Base-by-base conservation (phyloP, 192 early-diverging fungal species). In the Blastocladiella britannica region DNA sequence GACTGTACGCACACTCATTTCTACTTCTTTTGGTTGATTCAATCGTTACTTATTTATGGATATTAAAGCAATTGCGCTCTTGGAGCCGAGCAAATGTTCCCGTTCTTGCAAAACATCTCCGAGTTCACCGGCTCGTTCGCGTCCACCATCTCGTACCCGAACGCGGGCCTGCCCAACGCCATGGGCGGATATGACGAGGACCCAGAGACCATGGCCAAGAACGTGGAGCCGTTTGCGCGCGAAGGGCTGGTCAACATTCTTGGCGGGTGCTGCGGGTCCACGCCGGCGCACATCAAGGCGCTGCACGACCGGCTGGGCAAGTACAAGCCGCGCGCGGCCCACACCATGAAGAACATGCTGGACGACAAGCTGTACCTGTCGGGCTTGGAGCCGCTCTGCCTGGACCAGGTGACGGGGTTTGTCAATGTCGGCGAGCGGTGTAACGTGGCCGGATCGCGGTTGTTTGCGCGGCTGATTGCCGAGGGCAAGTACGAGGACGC, bases 201-300 rank as follows among this genome's bases (percentile, higher is more conserved):
- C 20, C 86, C 90, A 24, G 83, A 72, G 51, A 66, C 71, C 51
- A 96, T 96, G 93, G 87, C 86, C 5, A 75, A 75, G 37, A 78
- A 86, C 55, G 84, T 96, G 37, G 73, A 74, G 52, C 79, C 75
- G 7, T 96, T 96, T 76, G 93, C 93, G 23, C 75, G 80, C 54
- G 86, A 91, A 28, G 90, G 90, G n/a, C 72, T 96, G 25, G 73
- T 96, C 47, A 93, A 90, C 64, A 92, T 96, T 72, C 70, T 96
- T 25, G 93, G 93, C 55, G 93, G 93, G 37, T 96, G 93, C 77
- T 96, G 93, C 61, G 93, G 93, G 64, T 91, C 90, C 22, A 96
- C 93, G 5, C 93, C 93, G 0, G 85, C 72, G 22, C 93, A 96
- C 64, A 93, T 96, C 61, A 81, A 83, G 59, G 87, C 85, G 47